Percentiles rank a stretch among this genome's conserved stretches.
phyloP scores from a whole-genome alignment of 192 early-diverging fungal species.

The Spinellus fusiger region DNA sequence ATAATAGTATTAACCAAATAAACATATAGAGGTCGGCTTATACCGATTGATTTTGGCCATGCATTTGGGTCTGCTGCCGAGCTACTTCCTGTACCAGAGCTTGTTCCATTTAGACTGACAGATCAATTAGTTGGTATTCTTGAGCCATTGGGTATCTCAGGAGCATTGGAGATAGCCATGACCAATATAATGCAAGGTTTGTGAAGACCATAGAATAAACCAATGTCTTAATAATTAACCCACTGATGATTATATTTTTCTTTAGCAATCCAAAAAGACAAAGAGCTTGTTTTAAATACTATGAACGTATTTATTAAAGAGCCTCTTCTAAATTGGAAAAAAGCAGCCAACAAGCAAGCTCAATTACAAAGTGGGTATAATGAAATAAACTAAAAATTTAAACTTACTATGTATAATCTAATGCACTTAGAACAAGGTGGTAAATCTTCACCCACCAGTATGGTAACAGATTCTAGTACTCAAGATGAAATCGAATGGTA shows the following conservation, averaged over 20 bases:
- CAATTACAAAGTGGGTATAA: conserved; percentile 46
- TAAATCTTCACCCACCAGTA: neutral
- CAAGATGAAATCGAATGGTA: conserved; percentile 52
- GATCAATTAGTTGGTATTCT: conserved; percentile 58
- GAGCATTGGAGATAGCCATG: conserved; percentile 65
- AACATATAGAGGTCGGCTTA: conserved; percentile 49
- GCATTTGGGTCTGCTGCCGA: conserved; percentile 82
- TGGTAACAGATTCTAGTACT: neutral
- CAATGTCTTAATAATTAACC: neutral
- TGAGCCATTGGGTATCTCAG: conserved; percentile 59
- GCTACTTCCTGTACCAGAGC: conserved; percentile 66
- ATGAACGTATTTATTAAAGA: conserved; percentile 81
- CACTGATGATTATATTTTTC: neutral
- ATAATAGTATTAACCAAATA: neutral
- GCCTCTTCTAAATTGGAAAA: conserved; percentile 77
- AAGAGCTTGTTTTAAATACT: conserved; percentile 62
- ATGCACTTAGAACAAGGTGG: neutral
- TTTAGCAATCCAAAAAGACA: conserved; percentile 50
- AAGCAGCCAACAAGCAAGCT: conserved; percentile 55
- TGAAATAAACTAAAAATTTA: neutral
- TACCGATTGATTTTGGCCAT: conserved; percentile 80
- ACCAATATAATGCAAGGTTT: conserved; percentile 57
- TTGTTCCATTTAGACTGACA: conserved; percentile 73
- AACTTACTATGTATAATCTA: neutral
- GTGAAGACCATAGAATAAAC: neutral